Evolutionary conservation across 257 asterid species (phyloP), one percentile per base, ranked within the genome.

Genomic region (Nicotiana undulata): DNA sequence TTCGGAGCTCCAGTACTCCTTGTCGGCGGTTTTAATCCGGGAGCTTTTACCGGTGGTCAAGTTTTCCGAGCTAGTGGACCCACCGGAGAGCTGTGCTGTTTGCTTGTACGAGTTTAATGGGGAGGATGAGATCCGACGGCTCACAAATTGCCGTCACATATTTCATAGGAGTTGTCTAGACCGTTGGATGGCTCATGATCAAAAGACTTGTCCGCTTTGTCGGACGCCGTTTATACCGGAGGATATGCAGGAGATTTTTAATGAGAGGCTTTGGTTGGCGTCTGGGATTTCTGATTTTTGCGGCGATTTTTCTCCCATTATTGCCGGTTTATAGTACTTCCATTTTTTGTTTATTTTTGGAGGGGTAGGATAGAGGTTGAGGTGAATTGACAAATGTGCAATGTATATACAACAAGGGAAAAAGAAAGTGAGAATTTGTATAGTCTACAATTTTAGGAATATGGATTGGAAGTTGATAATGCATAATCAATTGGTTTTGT

Each of bases 141-240:
- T 93, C 81, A 53, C 90, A 37, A 95, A 92, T 78, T 95, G 99
- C 82, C 81, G 94, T 32, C 99, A 95, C 60, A 67, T 95, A 5
- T 95, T 92, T 75, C 99, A 95, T 82, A 66, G 91, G 89, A 83
- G 88, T 81, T 95, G 99, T 81, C 75, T 95, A 58, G 99, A 95
- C 93, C 97, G 97, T 51, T 95, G 99, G 99, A 93, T 95, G 94
- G 98, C 92, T 85, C 98, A 92, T 80, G 98, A 90, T 84, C 98
- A 90, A 94, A 91, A 90, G 79, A 95, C 99, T 75, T 95, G 99
- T 40, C 98, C 99, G 3, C 92, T 95, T 18, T 95, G 98, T 83
- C 86, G 97, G 40, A 89, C 91, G 80, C 88, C 88, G 26, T 87
- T 95, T 26, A 83, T 95, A 1, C 93, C 97, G 53, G 96, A 89